phyloP scores from a whole-genome alignment of 306 rosid genomes.

The Casuarina glauca region DNA sequence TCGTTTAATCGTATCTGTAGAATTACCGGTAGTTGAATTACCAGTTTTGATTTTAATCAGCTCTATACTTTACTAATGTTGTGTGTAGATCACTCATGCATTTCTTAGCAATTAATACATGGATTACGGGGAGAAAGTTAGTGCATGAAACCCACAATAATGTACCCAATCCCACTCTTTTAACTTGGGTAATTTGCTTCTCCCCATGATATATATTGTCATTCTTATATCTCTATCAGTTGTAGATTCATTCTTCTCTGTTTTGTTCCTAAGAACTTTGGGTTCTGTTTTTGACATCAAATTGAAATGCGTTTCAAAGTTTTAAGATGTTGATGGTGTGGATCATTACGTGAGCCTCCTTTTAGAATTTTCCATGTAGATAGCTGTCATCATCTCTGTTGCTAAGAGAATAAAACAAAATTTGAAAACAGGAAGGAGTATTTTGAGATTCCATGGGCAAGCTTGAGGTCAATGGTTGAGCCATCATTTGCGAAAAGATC shows the following conservation, averaged over 20 bases:
- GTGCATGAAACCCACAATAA: not conserved
- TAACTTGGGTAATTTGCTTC: not conserved
- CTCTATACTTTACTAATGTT: too few relatives aligned
- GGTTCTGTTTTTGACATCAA: not conserved
- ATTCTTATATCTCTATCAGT: not conserved
- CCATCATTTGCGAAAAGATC: constrained; percentile 66
- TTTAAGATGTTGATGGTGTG: constrained; percentile 14
- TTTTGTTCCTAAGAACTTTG: not conserved
- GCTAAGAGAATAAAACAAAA: constrained; percentile 17
- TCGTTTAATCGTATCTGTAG: too few relatives aligned
- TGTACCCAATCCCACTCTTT: not conserved
- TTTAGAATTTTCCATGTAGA: constrained; percentile 13
- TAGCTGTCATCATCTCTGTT: constrained; percentile 3
- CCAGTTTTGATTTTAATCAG: too few relatives aligned
- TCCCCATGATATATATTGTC: not conserved
- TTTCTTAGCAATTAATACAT: not conserved
- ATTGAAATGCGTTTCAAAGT: constrained; percentile 11
- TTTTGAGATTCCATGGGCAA: constrained; percentile 83
- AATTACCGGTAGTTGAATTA: too few relatives aligned
- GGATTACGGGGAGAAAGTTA: not conserved
- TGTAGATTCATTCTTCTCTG: too few relatives aligned
- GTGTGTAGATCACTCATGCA: too few relatives aligned
- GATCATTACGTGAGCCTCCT: constrained; percentile 2
- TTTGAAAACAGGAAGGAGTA: constrained; percentile 70
- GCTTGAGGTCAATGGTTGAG: constrained; percentile 80